phyloP scores from a whole-genome alignment of 2,329 filamentous ascomycete species.

The Fusarium palustre region DNA sequence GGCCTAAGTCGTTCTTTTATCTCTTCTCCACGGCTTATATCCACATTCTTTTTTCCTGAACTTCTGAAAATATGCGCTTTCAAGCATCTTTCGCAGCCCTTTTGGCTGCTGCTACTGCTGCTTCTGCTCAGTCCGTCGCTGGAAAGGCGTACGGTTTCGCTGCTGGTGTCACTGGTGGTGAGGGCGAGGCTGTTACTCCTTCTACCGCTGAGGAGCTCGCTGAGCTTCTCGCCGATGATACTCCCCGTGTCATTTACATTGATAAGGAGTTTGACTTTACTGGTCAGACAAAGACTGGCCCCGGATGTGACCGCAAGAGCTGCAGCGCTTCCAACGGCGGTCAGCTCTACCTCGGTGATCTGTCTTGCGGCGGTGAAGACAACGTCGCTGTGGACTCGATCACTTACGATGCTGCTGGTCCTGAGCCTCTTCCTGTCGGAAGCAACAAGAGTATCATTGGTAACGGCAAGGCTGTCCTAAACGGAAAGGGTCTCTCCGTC shows the following conservation, averaged over 20 bases:
- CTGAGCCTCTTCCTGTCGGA: slow-evolving; percentile 39
- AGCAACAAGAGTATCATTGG: slow-evolving; percentile 49
- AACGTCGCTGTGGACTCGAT: slow-evolving; percentile 44
- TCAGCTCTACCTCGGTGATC: slow-evolving; percentile 47
- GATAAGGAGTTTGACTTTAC: slow-evolving; percentile 48
- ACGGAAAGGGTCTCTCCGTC: slow-evolving; percentile 58
- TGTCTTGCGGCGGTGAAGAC: slow-evolving; percentile 46
- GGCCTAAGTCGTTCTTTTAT: slow-evolving; percentile 9
- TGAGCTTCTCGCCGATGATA: slow-evolving; percentile 45
- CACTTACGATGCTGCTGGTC: slow-evolving; percentile 46
- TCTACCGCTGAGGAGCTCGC: slow-evolving; percentile 59
- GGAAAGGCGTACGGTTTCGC: slow-evolving; percentile 50
- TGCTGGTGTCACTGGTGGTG: slow-evolving; percentile 62
- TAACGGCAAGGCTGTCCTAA: slow-evolving; percentile 44
- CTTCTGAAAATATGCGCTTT: not conserved
- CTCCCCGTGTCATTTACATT: slow-evolving; percentile 42
- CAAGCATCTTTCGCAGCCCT: slow-evolving; percentile 1
- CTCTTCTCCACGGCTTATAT: not conserved
- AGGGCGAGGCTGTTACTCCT: slow-evolving; percentile 58
- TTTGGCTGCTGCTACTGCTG: slow-evolving; percentile 18
- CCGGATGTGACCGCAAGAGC: slow-evolving; percentile 47
- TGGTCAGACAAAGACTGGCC: slow-evolving; percentile 38
- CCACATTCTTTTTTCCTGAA: not conserved
- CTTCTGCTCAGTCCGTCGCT: slow-evolving; percentile 46
- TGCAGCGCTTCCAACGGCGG: slow-evolving; percentile 48